Percentiles rank a stretch among this genome's conserved stretches.
Evolutionary conservation across 768 basidiomycete species (phyloP).

Genomic region (Mycena vulgaris): DNA sequence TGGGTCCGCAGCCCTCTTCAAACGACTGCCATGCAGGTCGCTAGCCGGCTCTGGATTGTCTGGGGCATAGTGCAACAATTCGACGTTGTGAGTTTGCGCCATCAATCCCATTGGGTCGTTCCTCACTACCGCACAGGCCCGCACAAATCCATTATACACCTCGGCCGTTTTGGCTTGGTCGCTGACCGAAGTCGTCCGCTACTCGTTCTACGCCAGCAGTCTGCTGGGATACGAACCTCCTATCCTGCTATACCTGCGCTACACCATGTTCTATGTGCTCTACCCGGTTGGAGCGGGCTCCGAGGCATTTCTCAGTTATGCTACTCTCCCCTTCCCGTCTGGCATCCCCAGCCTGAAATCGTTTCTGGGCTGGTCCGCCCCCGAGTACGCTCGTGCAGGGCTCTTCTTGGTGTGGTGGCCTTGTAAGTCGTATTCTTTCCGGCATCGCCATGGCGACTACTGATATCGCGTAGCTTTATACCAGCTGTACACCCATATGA

Average conservation of each 20-base stretch:
- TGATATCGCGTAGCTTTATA: constrained; percentile 57
- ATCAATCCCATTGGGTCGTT: neutral
- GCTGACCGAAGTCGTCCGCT: constrained; percentile 91
- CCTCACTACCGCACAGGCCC: constrained; percentile 61
- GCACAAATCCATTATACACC: constrained; percentile 83
- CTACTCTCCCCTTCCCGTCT: constrained; percentile 74
- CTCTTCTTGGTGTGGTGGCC: constrained; percentile 93
- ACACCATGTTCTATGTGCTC: constrained; percentile 94
- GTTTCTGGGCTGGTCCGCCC: constrained; percentile 65
- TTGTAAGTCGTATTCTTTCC: constrained; percentile 60
- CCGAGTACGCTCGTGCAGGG: constrained; percentile 70
- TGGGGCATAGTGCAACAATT: constrained; percentile 87
- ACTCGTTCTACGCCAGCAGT: constrained; percentile 85
- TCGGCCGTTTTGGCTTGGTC: constrained; percentile 97
- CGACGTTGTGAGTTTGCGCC: constrained; percentile 62
- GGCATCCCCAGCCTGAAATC: constrained; percentile 60
- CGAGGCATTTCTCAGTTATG: constrained; percentile 88
- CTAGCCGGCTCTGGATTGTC: constrained; percentile 84
- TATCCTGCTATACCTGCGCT: constrained; percentile 80
- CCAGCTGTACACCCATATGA: constrained; percentile 70
- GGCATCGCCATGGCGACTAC: constrained; percentile 25
- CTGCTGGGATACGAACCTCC: constrained; percentile 71
- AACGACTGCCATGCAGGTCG: constrained; percentile 86
- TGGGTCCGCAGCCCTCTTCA: constrained; percentile 84
- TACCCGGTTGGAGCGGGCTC: constrained; percentile 94